Percentiles rank a stretch among this genome's conserved stretches.
These are phyloP conservation scores for Neurospora sp. DNA, from an alignment of 2,329 filamentous ascomycete species.

Conservation along the genomic window DNA sequence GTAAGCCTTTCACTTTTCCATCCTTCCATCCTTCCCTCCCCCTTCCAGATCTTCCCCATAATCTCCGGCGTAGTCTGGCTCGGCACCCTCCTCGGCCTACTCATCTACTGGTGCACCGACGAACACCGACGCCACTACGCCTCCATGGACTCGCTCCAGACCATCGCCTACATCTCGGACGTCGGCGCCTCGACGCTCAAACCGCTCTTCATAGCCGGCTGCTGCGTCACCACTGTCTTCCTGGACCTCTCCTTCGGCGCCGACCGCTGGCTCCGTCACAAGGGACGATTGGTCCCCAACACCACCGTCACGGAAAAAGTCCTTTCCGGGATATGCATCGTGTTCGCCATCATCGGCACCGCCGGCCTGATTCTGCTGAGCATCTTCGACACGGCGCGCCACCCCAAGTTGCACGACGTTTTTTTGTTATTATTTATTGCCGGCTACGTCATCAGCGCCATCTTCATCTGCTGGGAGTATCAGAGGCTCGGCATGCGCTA, in stretches of 20 bases:
- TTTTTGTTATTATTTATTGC: constrained; percentile 77
- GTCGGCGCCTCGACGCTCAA: constrained; percentile 53
- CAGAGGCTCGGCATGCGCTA: constrained; percentile 73
- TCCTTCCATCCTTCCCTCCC: neutral
- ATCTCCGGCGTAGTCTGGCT: constrained; percentile 57
- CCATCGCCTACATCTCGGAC: constrained; percentile 64
- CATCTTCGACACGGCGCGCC: constrained; percentile 71
- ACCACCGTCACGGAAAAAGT: constrained; percentile 50
- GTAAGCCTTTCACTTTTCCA: constrained; percentile 1
- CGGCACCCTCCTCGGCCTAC: constrained; percentile 56
- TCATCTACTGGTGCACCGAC: constrained; percentile 58
- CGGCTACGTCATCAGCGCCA: constrained; percentile 74
- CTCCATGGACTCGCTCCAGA: constrained; percentile 48
- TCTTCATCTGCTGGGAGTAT: constrained; percentile 87
- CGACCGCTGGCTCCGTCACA: constrained; percentile 79
- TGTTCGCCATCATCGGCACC: constrained; percentile 65
- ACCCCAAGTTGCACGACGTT: constrained; percentile 58
- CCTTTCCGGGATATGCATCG: constrained; percentile 50
- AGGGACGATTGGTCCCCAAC: constrained; percentile 69
- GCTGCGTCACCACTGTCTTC: constrained; percentile 60
- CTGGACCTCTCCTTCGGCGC: constrained; percentile 72
- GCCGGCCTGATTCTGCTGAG: constrained; percentile 71
- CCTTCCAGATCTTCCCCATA: constrained; percentile 51
- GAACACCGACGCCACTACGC: constrained; percentile 43
- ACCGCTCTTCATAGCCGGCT: constrained; percentile 69